These are phyloP conservation scores for Acacia crassicarpa DNA, from an alignment of 306 rosid species.

Conservation along the genomic window DNA sequence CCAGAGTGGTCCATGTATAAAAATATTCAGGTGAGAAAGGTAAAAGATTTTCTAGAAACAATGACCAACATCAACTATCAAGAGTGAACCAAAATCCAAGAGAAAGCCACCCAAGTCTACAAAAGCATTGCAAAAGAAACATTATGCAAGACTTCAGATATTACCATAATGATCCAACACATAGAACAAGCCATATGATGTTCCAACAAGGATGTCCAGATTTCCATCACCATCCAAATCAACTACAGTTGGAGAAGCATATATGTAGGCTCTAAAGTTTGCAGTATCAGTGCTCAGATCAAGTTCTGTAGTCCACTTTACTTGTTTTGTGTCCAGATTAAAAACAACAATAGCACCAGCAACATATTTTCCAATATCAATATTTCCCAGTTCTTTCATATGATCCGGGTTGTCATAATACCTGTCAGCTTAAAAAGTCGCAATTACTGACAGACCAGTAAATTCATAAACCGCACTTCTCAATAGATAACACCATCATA, in stretches of 20 bases:
- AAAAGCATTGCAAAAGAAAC: constrained; percentile 1
- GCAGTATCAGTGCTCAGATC: constrained; percentile 88
- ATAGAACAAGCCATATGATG: constrained; percentile 91
- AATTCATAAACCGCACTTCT: constrained; percentile 11
- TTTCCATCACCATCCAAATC: constrained; percentile 99
- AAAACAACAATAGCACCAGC: constrained; percentile 94
- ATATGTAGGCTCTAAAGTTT: constrained; percentile 70
- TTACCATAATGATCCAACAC: constrained; percentile 95
- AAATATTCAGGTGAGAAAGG: background rate
- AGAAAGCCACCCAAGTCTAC: constrained; percentile 8
- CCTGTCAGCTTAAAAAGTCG: constrained; percentile 65
- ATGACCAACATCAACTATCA: constrained; percentile 4
- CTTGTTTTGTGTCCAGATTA: constrained; percentile 89
- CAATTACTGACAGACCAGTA: constrained; percentile 43
- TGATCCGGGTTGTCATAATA: constrained; percentile 91
- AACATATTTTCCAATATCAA: constrained; percentile 87
- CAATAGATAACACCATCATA: background rate
- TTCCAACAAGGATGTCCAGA: constrained; percentile 93
- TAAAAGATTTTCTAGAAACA: background rate
- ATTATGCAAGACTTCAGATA: background rate
- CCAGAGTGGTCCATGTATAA: background rate
- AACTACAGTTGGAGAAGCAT: constrained; percentile 86
- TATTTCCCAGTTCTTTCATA: constrained; percentile 84
- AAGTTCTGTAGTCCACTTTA: constrained; percentile 88
- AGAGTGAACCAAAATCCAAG: constrained; percentile 7